Base-by-base conservation (phyloP, 257 asterid genomes). In the Plantago elongata region DNA sequence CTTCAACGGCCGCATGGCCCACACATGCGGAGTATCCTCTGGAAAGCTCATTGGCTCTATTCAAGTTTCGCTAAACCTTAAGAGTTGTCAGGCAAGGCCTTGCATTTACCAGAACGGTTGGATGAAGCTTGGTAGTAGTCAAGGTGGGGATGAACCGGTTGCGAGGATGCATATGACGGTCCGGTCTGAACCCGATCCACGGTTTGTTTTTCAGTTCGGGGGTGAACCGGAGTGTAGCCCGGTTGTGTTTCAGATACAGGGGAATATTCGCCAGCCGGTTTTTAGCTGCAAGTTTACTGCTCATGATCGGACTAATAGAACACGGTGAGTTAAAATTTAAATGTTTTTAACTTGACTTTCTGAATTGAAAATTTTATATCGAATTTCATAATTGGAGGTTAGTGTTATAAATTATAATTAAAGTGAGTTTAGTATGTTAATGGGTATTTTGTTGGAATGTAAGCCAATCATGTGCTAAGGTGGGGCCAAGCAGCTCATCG, bases 141-240 rank as follows among this genome's bases (percentile, higher is more conserved):
- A 45, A 18, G 71, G 63, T 7, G 69, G 57, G 0, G 75, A 61
- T 0, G 76, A 75, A 6, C 63, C 80, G 67, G 83, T 13, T 66
- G 86, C 95, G 0, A 70, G 68, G 68, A 59, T 89, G 72, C 95
- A 89, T 55, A 46, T 83, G 18, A 68, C 62, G 0, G 88, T 89
- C 70, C 85, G 94, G 64, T 81, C 95, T 11, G 88, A 89, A 57
- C 90, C 95, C 70, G 97, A 89, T 54, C 97, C 94, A 4, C 76
- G 97, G 71, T 89, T 69, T 69, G 89, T 89, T 54, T 89, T 89
- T 63, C 97, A 89, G 69, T 89, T 89, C 60, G 97, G 92, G 9
- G 94, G 95, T 11, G 97, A 86, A 61, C 97, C 97, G 77, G 89
- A 89, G 77, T 84, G 94, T 50, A 89, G 95, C 69, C 95, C 97